phyloP scores from a whole-genome alignment of 129 eudicot species.

The Chrysanthemum lavandulifolium region DNA sequence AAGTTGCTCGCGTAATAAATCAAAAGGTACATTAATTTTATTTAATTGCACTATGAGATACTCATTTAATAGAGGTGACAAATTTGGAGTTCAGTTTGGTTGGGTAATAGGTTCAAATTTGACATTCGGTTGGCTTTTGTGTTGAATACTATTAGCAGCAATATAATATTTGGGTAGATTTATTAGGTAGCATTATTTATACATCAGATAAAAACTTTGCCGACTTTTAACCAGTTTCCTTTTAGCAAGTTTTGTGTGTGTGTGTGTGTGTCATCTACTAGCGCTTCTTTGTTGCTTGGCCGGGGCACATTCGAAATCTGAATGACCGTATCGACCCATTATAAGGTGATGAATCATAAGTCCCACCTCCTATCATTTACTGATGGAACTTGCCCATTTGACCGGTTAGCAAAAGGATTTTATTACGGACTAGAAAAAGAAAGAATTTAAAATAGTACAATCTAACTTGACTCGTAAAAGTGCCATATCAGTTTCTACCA shows the following conservation, averaged over 20 bases:
- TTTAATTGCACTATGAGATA: not conserved
- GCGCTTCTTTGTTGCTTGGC: too few relatives aligned
- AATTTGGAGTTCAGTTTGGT: not conserved
- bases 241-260: not conserved
- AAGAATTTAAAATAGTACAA: not conserved
- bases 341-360: not conserved
- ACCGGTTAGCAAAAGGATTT: not conserved
- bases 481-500: not conserved
- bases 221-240: not conserved
- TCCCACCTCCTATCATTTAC: not conserved
- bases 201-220: not conserved
- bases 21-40: conserved; percentile 56
- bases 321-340: not conserved
- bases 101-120: not conserved
- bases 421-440: not conserved
- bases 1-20: conserved; percentile 77
- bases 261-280: not conserved
- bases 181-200: not conserved
- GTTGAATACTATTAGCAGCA: too few relatives aligned
- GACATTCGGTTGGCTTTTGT: not conserved
- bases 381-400: not conserved
- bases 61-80: not conserved
- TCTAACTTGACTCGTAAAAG: not conserved
- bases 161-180: too few relatives aligned
- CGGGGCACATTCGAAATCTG: too few relatives aligned